Evolutionary conservation across 1,139 yeast species (phyloP), one percentile per base, ranked within the genome.

Genomic region (Pichia sp.): DNA sequence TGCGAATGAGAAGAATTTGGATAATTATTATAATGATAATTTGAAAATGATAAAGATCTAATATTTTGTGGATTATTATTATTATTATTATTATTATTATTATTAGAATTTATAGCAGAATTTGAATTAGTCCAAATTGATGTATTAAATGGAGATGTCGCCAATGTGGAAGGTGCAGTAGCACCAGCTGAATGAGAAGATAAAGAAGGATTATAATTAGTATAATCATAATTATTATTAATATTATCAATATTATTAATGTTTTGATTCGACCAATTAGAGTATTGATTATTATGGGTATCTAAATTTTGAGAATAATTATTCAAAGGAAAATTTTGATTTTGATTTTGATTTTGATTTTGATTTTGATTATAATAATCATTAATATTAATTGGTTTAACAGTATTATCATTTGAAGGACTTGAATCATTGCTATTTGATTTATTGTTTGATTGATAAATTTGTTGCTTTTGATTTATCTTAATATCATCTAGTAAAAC

Each of bases 401-500:
- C 34, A 4, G 40, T 27, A 16, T 35, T 35, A 3, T 23, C 6
- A 28, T 41, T 32, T 2, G 37, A 25, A 31, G 40, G 40, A 28
- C 44, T 41, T 12, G 44, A 37, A 31, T 34, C 26, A 11, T 34
- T 41, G 6, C 42, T 40, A 4, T 35, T 28, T 23, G 33, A 23
- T 16, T 22, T 11, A 22, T 10, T 32, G 23, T 26, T 26, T 22
- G 24, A n/a, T 11, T 39, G 27, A 4, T 20, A 10, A 10, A 22
- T 22, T 26, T 2, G 9, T 9, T 23, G 5, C 6, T 72, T 78
- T 10, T 78, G 74, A 55, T 83, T 85, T 26, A 85, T 82, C 39
- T 87, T 68, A n/a, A 89, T 77, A 0, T 96, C 97, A 59, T 89
- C 95, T 1, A 96, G 94, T 36, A 86, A 66, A 49, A 85, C 76